Evolutionary conservation across 139 green algal species (phyloP), one percentile per base, ranked within the genome.

Genomic region (Pleodorina starrii): DNA sequence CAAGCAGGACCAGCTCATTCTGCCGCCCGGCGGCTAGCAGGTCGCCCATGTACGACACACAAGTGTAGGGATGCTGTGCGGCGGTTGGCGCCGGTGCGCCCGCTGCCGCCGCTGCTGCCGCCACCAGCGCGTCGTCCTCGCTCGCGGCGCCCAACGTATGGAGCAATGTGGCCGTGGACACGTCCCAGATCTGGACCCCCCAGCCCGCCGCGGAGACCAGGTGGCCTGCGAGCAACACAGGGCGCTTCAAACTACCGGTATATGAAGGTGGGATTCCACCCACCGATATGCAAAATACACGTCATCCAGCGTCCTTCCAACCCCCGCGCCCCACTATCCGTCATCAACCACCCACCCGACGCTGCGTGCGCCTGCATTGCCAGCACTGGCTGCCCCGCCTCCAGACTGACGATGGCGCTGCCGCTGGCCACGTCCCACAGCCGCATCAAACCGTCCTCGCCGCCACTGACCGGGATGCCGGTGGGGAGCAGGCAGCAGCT

Each of bases 361-460:
- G 88, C 21, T 16, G 69, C 82, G 44, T 92, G 74, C 40, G 89
- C 32, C 76, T 90, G 74, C 78, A 94, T 35, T 9, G 84, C 92
- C 25, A 78, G 44, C 43, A 93, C 88, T 0, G 84, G 54, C 1
- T 12, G 19, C 7, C 81, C 78, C 14, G 72, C 84, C 50, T 94
- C 90, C 72, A 94, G 87, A 23, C 78, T 51, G 59, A 93, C 69
- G 35, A 94, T 76, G 17, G 92, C 42, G 17, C 43, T 48, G 36
- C 86, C 85, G 43, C 71, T 86, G 69, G 29, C 36, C 81, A 85
- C 69, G 66, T 95, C 92, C 92, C 92, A 95, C 36, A 93, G 43
- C 54, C 85, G 86, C 54, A 95, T 76, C 12, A n/a, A n/a, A 75
- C 90, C 90, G 48, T 95, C 92, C 83, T 91, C 86, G 19, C 43